Evolutionary conservation across 768 basidiomycete species (phyloP).

Genomic region (Mycena capillaripes): DNA sequence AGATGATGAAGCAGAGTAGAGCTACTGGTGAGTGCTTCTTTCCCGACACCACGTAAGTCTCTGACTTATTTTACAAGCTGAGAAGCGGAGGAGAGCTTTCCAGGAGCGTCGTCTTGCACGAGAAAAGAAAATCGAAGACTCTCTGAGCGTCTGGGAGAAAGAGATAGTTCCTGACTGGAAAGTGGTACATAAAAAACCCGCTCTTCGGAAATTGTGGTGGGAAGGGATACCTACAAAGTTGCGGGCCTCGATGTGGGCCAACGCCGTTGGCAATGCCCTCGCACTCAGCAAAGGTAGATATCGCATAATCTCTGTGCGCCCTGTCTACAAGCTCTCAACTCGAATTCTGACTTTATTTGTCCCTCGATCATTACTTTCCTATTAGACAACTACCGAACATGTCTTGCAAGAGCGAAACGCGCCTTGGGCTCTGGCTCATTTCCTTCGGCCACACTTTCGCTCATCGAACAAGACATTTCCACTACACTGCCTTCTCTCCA

Average conservation of each 20-base stretch:
- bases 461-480: slow-evolving; percentile 82
- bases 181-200: slow-evolving; percentile 74
- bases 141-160: slow-evolving; percentile 81
- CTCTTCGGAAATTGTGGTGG: slow-evolving; percentile 84
- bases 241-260: slow-evolving; percentile 86
- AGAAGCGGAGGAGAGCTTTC: slow-evolving; percentile 74
- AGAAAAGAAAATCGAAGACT: slow-evolving; percentile 79
- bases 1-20: slow-evolving; percentile 89
- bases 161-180: slow-evolving; percentile 89
- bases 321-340: slow-evolving; percentile 12
- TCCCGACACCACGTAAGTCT: not conserved
- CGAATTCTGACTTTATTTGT: slow-evolving; percentile 15
- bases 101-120: slow-evolving; percentile 73
- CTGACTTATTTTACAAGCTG: slow-evolving; percentile 62
- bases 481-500: slow-evolving; percentile 83
- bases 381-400: slow-evolving; percentile 79
- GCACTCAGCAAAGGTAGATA: slow-evolving; percentile 83
- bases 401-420: slow-evolving; percentile 80
- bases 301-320: slow-evolving; percentile 23
- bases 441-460: slow-evolving; percentile 69
- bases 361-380: slow-evolving; percentile 10
- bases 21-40: slow-evolving; percentile 67
- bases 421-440: slow-evolving; percentile 76
- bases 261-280: slow-evolving; percentile 86
- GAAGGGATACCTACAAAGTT: slow-evolving; percentile 87